Base-by-base conservation (phyloP, 2,329 filamentous ascomycete species). In the Davidsoniella eucalypti region DNA sequence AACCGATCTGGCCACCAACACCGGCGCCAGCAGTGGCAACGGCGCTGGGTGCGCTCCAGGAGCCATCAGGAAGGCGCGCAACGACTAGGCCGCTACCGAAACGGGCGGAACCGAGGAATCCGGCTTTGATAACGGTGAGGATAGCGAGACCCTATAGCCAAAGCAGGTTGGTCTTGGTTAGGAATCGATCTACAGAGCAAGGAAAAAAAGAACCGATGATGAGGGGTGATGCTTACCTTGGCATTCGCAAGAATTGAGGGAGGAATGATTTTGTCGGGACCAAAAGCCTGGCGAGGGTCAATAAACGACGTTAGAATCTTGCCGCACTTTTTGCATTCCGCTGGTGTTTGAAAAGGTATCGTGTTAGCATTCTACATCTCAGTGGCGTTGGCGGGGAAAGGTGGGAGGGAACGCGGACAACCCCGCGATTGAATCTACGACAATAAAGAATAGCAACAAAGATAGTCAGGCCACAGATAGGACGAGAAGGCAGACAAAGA, bases 211-310 rank as follows among this genome's bases (percentile, higher is more conserved):
- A 33, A 33, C 2, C 4, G 6, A 33, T 9, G 8, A 10, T 9
- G 12, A 33, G 6, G 12, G 29, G 3, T 33, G 29, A 12, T 44
- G 57, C 59, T 54, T 67, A 87, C 84, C 78, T 98, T 95, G 60
- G 92, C 92, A 65, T 86, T 86, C 56, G 84, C 83, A 59, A 98
- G 80, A 58, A 98, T 76, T 48, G 82, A 76, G 6, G 90, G 88
- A 46, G 92, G 92, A 59, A 98, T 98, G 63, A 98, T 81, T 67
- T 96, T 96, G 66, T 96, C 92, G 51, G 92, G 90, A 5, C 90
- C 87, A 64, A 96, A 94, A 17, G 90, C 70, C 69, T 96, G 90
- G 61, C 81, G 78, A 17, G 92, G 92, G 63, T 96, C 92, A 63
- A 96, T 77, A 64, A 98, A 98, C 10, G 88, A 94, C 43, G 84